phyloP scores from a whole-genome alignment of 305 asterid genomes.

The Fraxinus platypoda region DNA sequence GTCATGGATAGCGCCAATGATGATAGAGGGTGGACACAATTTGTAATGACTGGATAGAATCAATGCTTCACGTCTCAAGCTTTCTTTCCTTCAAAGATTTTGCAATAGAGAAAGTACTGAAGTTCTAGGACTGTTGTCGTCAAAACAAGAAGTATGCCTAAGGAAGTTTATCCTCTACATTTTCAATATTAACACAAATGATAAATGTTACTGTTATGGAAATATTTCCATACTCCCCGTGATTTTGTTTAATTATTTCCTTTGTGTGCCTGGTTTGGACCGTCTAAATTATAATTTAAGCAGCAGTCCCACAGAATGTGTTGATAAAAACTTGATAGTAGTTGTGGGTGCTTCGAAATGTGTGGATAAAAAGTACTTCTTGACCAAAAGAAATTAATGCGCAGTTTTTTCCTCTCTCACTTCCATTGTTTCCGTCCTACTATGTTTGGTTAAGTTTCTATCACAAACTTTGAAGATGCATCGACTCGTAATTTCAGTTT shows the following conservation, averaged over 20 bases:
- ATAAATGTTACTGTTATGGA: background rate
- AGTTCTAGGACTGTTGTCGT: background rate
- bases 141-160: background rate
- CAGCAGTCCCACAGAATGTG: background rate
- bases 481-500: no score
- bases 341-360: no score
- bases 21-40: background rate
- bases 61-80: conserved; percentile 18
- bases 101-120: conserved; percentile 9
- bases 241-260: background rate
- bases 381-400: no score
- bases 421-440: no score
- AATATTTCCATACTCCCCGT: background rate
- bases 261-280: background rate
- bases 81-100: conserved; percentile 16
- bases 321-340: background rate
- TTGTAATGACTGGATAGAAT: conserved; percentile 2
- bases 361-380: no score
- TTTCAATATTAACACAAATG: background rate
- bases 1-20: background rate
- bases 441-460: no score
- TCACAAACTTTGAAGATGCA: no score
- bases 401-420: no score
- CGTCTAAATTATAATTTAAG: background rate
- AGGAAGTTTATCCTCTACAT: background rate